Conservation (phyloP, 2,329 filamentous ascomycete genomes). For the Fusarium heterosporum region DNA sequence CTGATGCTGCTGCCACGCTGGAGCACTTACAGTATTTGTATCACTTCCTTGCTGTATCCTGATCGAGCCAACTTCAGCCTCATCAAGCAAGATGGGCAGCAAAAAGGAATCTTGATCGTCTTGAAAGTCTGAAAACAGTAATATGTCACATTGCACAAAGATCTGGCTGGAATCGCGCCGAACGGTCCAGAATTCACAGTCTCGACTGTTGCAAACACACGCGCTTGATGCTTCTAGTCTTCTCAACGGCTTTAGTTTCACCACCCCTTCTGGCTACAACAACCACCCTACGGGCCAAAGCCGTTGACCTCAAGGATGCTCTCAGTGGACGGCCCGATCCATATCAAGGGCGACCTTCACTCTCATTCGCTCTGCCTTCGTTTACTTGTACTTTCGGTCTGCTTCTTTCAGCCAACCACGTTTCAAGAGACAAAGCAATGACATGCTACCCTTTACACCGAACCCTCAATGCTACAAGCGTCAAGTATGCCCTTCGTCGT, state of each 20-base stretch:
- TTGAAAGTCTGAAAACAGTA: slow-evolving; percentile 56
- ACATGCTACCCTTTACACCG: slow-evolving; percentile 23
- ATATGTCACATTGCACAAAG: slow-evolving; percentile 60
- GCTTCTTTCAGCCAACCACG: slow-evolving; percentile 19
- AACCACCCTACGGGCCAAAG: slow-evolving; percentile 34
- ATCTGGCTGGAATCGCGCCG: slow-evolving; percentile 57
- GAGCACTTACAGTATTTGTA: slow-evolving; percentile 28
- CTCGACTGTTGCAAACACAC: slow-evolving; percentile 29
- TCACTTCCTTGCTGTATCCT: slow-evolving; percentile 32
- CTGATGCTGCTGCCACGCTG: slow-evolving; percentile 14
- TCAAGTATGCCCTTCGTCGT: slow-evolving; percentile 16
- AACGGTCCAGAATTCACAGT: slow-evolving; percentile 30
- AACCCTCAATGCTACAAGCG: slow-evolving; percentile 7
- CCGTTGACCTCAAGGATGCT: slow-evolving; percentile 32
- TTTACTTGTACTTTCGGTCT: slow-evolving; percentile 36
- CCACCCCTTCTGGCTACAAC: slow-evolving; percentile 40
- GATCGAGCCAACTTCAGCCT: slow-evolving; percentile 30
- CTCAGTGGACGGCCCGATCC: slow-evolving; percentile 48
- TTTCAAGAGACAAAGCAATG: slow-evolving; percentile 27
- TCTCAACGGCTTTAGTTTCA: slow-evolving; percentile 43
- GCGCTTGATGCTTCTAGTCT: slow-evolving; percentile 31
- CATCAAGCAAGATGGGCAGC: slow-evolving; percentile 19
- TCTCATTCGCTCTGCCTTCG: slow-evolving; percentile 41
- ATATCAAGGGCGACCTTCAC: slow-evolving; percentile 33
- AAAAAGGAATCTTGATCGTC: slow-evolving; percentile 34